Base-by-base conservation (phyloP, 257 asterid genomes). In the Petunia secreta region DNA sequence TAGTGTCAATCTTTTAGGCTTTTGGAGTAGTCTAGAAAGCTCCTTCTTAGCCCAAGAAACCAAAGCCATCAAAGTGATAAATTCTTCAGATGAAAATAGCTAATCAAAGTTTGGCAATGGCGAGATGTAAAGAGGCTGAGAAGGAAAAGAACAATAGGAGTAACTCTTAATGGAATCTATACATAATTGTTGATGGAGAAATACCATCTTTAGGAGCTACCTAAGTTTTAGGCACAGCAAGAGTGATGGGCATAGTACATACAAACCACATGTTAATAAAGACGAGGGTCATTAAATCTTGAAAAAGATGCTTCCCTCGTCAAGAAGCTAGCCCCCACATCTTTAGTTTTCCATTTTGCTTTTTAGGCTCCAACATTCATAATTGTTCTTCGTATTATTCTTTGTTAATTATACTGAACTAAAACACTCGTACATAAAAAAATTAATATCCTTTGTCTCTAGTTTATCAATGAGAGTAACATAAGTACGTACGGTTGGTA, bases 1-100 rank as follows among this genome's bases (percentile, higher is more conserved):
- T 73, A 78, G 77, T 66, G 79, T 40, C 6, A 83, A 74, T 59
- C 79, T 81, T 65, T 79, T 80, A 37, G 75, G 82, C 74, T 78
- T 83, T 76, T 78, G 86, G 40, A 80, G 41, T 50, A 85, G 78
- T 58, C 57, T 60, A 34, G 78, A 59, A 48, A 83, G 74, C 81
- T 85, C 88, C 50, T 80, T 83, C 85, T 80, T 85, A 57, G 85
- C 88, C 88, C 86, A 85, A 9, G 88, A 65, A 71, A 83, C 71
- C 55, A 78, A 83, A 78, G 83, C 82, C 86, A 83, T 83, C 15
- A 40, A 68, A 6, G 2, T 57, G 63, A 57, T 57, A n/a, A 57
- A 57, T 1, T 55, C 25, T 15, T n/a, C 36, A 5, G 11, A 6
- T 16, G 39, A 16, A 59, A 59, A 16, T 59, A 16, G 64, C 64